These are phyloP conservation scores for Gossypium turneri DNA, from an alignment of 345 rosid genomes.

Conservation along the genomic window DNA sequence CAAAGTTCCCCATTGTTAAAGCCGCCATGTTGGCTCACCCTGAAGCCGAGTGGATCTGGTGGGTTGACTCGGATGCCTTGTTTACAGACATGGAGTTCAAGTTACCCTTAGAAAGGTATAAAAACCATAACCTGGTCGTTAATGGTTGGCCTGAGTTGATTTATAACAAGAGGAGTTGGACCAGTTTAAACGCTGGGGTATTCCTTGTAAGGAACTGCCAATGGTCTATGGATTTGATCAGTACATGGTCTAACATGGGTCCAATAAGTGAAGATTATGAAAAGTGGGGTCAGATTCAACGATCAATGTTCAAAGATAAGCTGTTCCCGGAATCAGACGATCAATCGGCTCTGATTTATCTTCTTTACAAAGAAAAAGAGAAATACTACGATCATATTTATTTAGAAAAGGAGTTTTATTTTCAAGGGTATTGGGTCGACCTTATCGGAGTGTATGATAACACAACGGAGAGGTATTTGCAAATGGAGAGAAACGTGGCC, in stretches of 20 bases:
- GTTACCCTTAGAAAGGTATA: constrained; percentile 62
- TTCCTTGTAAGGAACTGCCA: constrained; percentile 84
- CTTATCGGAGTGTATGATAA: constrained; percentile 43
- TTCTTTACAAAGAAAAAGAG: constrained; percentile 46
- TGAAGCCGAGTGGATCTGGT: constrained; percentile 99
- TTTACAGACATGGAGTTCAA: constrained; percentile 91
- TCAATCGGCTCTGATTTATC: constrained; percentile 73
- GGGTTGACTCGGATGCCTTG: constrained; percentile 94
- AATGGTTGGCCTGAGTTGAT: constrained; percentile 76
- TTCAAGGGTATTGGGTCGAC: constrained; percentile 82
- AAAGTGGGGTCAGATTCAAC: constrained; percentile 66
- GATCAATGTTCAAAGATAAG: constrained; percentile 73
- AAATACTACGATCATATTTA: constrained; percentile 53
- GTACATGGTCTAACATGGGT: constrained; percentile 74
- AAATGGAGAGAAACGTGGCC: constrained; percentile 40
- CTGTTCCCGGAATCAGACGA: constrained; percentile 81
- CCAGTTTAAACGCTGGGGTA: constrained; percentile 80
- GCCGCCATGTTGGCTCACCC: constrained; percentile 97
- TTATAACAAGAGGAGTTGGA: constrained; percentile 67
- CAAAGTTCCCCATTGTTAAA: constrained; percentile 63
- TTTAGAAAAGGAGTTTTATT: constrained; percentile 64
- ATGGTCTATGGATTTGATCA: constrained; percentile 93
- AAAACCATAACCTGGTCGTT: constrained; percentile 66
- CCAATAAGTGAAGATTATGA: constrained; percentile 51
- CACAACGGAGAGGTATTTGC: constrained; percentile 47